Percentiles rank a stretch among this genome's conserved stretches.
Evolutionary conservation across 2,329 filamentous ascomycete species (phyloP).

Genomic region (Eurotiales sp.): DNA sequence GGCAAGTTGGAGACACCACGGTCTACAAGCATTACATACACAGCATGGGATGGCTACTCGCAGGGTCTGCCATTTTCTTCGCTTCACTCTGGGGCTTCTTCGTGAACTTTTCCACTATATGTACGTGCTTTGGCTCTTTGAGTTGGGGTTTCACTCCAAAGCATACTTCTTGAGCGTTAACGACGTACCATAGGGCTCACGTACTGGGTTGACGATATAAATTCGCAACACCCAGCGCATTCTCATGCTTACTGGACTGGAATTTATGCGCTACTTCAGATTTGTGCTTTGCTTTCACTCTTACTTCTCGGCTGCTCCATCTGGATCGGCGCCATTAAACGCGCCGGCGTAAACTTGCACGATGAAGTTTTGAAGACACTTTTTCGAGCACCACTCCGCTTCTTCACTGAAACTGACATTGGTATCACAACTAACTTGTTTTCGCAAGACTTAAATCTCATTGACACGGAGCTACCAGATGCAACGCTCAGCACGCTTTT

Average conservation of each 20-base stretch:
- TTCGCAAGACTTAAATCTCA: slow-evolving; percentile 41
- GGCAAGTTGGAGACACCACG: slow-evolving; percentile 29
- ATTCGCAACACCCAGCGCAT: slow-evolving; percentile 18
- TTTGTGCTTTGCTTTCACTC: slow-evolving; percentile 21
- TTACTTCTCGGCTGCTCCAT: slow-evolving; percentile 18
- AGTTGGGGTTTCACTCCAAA: no score
- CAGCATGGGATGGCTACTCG: slow-evolving; percentile 20
- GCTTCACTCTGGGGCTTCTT: slow-evolving; percentile 23
- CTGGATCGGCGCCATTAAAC: slow-evolving; percentile 20
- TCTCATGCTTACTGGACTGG: slow-evolving; percentile 23
- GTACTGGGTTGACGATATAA: slow-evolving; percentile 24
- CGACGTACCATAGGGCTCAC: slow-evolving; percentile 9
- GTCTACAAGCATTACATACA: slow-evolving; percentile 22
- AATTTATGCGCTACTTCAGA: slow-evolving; percentile 25
- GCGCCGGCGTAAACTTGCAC: slow-evolving; percentile 23
- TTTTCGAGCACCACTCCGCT: slow-evolving; percentile 36
- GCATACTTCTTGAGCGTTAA: no score
- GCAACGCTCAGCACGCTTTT: slow-evolving; percentile 34
- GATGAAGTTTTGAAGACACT: slow-evolving; percentile 17
- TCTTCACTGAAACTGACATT: slow-evolving; percentile 41
- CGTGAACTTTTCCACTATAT: slow-evolving; percentile 25
- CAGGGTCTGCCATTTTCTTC: slow-evolving; percentile 17
- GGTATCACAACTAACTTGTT: slow-evolving; percentile 42
- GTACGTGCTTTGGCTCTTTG: slow-evolving; percentile 14
- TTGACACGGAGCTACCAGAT: slow-evolving; percentile 42